Conservation (phyloP, 164 flowering plant species). For the Vitis riparia region DNA sequence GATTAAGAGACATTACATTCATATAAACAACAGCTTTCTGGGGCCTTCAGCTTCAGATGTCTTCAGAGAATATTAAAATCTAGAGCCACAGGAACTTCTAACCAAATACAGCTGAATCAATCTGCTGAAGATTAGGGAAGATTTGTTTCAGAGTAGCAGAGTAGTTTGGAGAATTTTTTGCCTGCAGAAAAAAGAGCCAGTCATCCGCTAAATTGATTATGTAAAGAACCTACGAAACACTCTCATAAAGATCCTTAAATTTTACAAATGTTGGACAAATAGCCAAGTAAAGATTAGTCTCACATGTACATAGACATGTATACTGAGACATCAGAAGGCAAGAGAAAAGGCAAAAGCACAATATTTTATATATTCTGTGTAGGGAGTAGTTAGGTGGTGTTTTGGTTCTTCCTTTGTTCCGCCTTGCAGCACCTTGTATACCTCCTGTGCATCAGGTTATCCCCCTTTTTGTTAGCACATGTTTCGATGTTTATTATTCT, state of each 20-base stretch:
- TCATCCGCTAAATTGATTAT: not conserved
- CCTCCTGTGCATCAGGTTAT: no score
- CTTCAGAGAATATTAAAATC: not conserved
- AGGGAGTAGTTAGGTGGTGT: no score
- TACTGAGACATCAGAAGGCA: no score
- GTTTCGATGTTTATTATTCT: no score
- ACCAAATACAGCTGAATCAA: conserved; percentile 63
- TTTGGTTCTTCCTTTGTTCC: no score
- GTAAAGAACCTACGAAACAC: not conserved
- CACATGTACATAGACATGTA: no score
- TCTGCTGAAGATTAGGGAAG: conserved; percentile 81
- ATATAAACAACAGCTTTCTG: not conserved
- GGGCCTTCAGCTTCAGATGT: not conserved
- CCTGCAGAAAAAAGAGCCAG: conserved; percentile 49
- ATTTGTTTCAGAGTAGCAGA: conserved; percentile 40
- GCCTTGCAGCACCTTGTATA: no score
- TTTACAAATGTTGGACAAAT: no score
- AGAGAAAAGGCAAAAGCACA: no score
- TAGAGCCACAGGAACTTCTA: conserved; percentile 18
- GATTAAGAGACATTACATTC: not conserved
- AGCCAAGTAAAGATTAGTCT: no score
- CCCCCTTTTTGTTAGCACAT: no score
- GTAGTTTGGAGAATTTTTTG: conserved; percentile 54
- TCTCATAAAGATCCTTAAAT: not conserved
- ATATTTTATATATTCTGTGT: no score